Conservation (phyloP, 441 rosid genomes). For the Jatropha podagrica region DNA sequence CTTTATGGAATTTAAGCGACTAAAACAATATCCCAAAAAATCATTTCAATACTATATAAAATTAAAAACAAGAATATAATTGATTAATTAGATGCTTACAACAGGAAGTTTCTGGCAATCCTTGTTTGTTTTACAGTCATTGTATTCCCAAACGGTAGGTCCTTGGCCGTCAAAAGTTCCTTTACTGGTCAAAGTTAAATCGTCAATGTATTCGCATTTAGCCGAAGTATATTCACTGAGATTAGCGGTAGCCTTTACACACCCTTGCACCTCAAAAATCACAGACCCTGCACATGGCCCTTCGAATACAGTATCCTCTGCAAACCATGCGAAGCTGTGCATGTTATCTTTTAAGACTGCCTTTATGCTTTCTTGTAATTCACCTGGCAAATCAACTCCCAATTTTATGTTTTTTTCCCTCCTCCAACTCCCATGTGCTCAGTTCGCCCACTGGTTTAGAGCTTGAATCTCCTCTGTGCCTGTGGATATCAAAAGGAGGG, state of each 20-base stretch:
- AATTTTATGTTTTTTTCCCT: too few relatives aligned
- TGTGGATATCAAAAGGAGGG: too few relatives aligned
- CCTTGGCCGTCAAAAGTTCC: slow-evolving; percentile 53
- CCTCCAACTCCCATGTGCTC: too few relatives aligned
- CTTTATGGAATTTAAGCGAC: slow-evolving; percentile 27
- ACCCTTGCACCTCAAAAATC: slow-evolving; percentile 34
- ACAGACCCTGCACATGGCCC: slow-evolving; percentile 45
- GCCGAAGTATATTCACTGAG: slow-evolving; percentile 16
- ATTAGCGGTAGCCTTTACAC: slow-evolving; percentile 27
- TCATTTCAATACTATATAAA: background rate
- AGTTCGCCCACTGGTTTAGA: too few relatives aligned
- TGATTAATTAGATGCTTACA: slow-evolving; percentile 24
- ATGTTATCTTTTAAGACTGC: too few relatives aligned
- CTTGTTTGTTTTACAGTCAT: slow-evolving; percentile 21
- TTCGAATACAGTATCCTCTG: slow-evolving; percentile 18
- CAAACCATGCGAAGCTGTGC: too few relatives aligned
- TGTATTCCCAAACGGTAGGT: slow-evolving; percentile 28
- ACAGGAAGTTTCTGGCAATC: slow-evolving; percentile 34
- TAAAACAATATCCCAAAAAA: slow-evolving; percentile 10
- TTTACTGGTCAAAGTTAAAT: slow-evolving; percentile 34
- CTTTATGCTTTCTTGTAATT: too few relatives aligned
- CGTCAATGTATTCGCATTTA: slow-evolving; percentile 35
- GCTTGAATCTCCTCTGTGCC: too few relatives aligned
- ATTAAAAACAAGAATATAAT: background rate
- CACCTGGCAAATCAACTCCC: too few relatives aligned